phyloP scores from a whole-genome alignment of 2,329 filamentous ascomycete species.

The Zymoseptoria pseudotritici region DNA sequence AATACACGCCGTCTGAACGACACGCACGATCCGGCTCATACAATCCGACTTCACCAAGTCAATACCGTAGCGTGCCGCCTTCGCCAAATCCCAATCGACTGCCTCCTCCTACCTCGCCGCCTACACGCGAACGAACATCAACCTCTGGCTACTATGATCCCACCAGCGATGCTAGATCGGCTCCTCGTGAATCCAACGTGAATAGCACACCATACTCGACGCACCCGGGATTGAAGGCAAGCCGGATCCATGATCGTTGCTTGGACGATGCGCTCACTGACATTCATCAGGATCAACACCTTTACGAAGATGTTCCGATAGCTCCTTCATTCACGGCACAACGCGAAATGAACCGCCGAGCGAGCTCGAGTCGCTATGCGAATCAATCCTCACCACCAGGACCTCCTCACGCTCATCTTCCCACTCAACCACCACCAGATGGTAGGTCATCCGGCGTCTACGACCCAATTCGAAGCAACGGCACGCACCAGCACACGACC shows the following conservation, averaged over 20 bases:
- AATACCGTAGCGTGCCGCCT: constrained; percentile 29
- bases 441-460: constrained; percentile 31
- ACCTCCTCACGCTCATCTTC: constrained; percentile 23
- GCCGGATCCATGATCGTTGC: background rate
- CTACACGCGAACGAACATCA: constrained; percentile 32
- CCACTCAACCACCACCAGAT: constrained; percentile 24
- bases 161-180: constrained; percentile 39
- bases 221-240: constrained; percentile 25
- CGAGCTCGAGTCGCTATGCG: constrained; percentile 13
- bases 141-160: constrained; percentile 45
- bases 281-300: background rate
- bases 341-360: background rate
- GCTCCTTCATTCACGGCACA: background rate
- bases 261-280: background rate
- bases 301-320: background rate
- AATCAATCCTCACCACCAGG: constrained; percentile 21
- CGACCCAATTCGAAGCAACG: constrained; percentile 23
- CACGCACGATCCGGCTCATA: constrained; percentile 20
- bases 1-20: background rate
- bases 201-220: constrained; percentile 34
- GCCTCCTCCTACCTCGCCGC: constrained; percentile 24
- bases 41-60: constrained; percentile 22
- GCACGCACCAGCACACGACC: constrained; percentile 21
- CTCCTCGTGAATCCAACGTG: constrained; percentile 25
- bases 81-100: constrained; percentile 33